These are phyloP conservation scores for Wickerhamiella brachini DNA, from an alignment of 805 yeast genomes.

Conservation along the genomic window DNA sequence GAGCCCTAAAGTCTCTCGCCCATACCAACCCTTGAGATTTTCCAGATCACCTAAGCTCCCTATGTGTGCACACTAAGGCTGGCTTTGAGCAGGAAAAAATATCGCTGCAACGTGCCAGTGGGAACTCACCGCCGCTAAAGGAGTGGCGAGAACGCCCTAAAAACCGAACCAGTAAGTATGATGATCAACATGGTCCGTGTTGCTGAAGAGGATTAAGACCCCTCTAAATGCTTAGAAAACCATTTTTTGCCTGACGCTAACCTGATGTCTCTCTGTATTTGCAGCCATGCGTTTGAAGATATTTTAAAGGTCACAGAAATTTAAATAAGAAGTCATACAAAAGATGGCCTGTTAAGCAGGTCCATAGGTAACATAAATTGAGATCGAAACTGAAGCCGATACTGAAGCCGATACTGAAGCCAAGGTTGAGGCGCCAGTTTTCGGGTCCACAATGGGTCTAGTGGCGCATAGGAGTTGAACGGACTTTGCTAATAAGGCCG, in stretches of 20 bases:
- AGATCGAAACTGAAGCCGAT: too few species aligned
- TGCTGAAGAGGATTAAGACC: conserved; percentile 28
- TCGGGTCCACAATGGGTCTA: too few species aligned
- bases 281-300: too few species aligned
- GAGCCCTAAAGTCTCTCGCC: neutral
- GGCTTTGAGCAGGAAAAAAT: neutral
- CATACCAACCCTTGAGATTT: neutral
- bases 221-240: conserved; percentile 26
- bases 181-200: conserved; percentile 27
- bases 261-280: conserved; percentile 4
- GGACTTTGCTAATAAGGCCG: neutral
- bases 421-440: too few species aligned
- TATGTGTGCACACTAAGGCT: neutral
- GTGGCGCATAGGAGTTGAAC: neutral
- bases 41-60: neutral
- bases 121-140: too few species aligned
- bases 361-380: too few species aligned
- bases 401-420: too few species aligned
- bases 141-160: too few species aligned
- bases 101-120: too few species aligned
- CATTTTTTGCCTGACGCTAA: conserved; percentile 14
- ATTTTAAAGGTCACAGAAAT: neutral
- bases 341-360: too few species aligned
- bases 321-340: neutral
- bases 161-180: conserved; percentile 7